Conservation (phyloP, 148 eudicot genomes). For the Chenopodium formosanum region DNA sequence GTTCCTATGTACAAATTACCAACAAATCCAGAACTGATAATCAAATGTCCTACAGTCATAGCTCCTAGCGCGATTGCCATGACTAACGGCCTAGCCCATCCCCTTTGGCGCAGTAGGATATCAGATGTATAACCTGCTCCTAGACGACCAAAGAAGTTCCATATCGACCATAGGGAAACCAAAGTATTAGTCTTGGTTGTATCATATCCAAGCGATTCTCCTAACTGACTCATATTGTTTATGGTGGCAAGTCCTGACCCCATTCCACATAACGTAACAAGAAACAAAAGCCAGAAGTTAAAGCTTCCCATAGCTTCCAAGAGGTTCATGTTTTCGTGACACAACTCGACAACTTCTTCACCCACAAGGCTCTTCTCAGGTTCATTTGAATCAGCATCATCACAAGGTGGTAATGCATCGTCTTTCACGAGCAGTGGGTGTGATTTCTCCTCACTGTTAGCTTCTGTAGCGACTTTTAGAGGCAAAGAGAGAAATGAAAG, state of each 20-base stretch:
- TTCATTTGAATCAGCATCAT: conserved; percentile 7
- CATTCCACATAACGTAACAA: conserved; percentile 80
- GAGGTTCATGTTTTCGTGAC: conserved; percentile 43
- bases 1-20: conserved; percentile 79
- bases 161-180: conserved; percentile 86
- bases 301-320: conserved; percentile 56
- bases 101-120: conserved; percentile 47
- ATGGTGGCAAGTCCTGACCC: conserved; percentile 91
- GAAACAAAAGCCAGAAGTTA: conserved; percentile 75
- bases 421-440: conserved; percentile 14
- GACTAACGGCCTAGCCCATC: conserved; percentile 68
- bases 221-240: conserved; percentile 87
- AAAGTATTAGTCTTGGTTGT: conserved; percentile 48
- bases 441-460: conserved; percentile 44
- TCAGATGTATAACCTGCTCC: conserved; percentile 88
- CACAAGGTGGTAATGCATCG: conserved; percentile 30
- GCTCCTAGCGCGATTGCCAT: conserved; percentile 55
- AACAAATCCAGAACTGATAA: conserved; percentile 65
- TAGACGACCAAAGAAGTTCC: conserved; percentile 90
- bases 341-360: conserved; percentile 16
- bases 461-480: conserved; percentile 44
- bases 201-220: conserved; percentile 65
- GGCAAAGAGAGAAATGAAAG: conserved; percentile 56
- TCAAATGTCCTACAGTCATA: conserved; percentile 66
- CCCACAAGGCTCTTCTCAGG: conserved; percentile 18